Conservation (phyloP, 768 basidiomycete genomes). For the Pleurotus salmoneostramineus region DNA sequence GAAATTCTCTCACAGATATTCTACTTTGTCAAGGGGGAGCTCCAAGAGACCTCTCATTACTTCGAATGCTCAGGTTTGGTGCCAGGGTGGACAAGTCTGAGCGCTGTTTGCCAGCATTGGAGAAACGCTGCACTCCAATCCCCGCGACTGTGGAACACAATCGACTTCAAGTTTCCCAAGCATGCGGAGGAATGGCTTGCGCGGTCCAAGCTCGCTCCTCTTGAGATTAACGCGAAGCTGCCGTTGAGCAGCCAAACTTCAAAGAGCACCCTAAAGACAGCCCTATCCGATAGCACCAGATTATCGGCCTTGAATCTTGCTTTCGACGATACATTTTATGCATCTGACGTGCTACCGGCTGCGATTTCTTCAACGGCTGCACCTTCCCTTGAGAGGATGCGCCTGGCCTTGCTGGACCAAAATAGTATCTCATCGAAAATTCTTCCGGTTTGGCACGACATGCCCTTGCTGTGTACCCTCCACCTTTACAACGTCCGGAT, state of each 20-base stretch:
- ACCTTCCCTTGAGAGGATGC: no score
- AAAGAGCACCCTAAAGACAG: neutral
- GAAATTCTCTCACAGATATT: neutral
- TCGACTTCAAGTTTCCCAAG: neutral
- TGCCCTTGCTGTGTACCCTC: neutral
- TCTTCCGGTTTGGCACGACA: neutral
- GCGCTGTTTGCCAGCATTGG: neutral
- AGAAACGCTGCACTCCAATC: neutral
- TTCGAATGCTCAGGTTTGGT: neutral
- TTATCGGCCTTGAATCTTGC: neutral
- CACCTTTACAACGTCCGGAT: neutral
- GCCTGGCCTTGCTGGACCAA: neutral
- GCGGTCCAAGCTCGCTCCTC: neutral
- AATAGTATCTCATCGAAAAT: neutral
- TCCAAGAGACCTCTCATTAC: neutral
- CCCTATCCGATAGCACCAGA: neutral
- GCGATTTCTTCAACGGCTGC: neutral
- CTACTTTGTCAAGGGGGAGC: neutral
- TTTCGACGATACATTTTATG: neutral
- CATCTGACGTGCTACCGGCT: neutral
- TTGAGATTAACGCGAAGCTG: neutral
- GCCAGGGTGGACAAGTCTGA: neutral
- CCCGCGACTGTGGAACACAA: neutral
- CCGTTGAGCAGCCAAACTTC: neutral
- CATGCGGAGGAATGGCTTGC: neutral